These are phyloP conservation scores for Aspergillus indologenus DNA, from an alignment of 495 filamentous ascomycete genomes.

Conservation along the genomic window DNA sequence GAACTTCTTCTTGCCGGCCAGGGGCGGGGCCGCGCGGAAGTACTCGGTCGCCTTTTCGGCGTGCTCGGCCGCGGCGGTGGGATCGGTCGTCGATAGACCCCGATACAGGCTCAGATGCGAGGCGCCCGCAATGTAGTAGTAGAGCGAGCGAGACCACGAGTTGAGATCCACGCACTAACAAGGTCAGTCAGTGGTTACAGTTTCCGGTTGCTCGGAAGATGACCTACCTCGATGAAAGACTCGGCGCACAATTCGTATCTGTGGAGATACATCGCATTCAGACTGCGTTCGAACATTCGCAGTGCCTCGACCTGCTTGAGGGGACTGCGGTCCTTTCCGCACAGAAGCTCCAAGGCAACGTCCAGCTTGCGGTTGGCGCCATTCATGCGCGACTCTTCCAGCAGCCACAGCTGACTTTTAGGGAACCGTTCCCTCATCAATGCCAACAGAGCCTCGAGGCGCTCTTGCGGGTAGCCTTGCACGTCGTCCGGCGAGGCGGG, in stretches of 20 bases:
- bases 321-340: slow-evolving; percentile 55
- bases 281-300: slow-evolving; percentile 76
- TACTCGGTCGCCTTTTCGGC: slow-evolving; percentile 66
- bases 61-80: slow-evolving; percentile 48
- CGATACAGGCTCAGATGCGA: slow-evolving; percentile 80
- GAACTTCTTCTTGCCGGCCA: slow-evolving; percentile 82
- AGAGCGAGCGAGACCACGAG: slow-evolving; percentile 85
- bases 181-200: slow-evolving; percentile 6
- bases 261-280: slow-evolving; percentile 77
- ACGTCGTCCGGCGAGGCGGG: slow-evolving; percentile 47
- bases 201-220: neutral
- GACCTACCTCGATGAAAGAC: slow-evolving; percentile 61
- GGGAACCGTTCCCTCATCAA: slow-evolving; percentile 78
- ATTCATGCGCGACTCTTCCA: slow-evolving; percentile 84
- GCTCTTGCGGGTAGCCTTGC: slow-evolving; percentile 69
- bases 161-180: slow-evolving; percentile 72
- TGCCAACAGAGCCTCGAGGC: slow-evolving; percentile 63
- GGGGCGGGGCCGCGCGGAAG: slow-evolving; percentile 66
- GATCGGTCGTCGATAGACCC: slow-evolving; percentile 42
- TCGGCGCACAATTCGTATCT: slow-evolving; percentile 67
- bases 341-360: slow-evolving; percentile 64
- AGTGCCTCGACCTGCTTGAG: slow-evolving; percentile 84
- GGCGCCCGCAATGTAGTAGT: slow-evolving; percentile 82
- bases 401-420: slow-evolving; percentile 77
- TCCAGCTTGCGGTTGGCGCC: slow-evolving; percentile 64